phyloP scores from a whole-genome alignment of 176 grass and related monocot species.

The Phyllostachys edulis region DNA sequence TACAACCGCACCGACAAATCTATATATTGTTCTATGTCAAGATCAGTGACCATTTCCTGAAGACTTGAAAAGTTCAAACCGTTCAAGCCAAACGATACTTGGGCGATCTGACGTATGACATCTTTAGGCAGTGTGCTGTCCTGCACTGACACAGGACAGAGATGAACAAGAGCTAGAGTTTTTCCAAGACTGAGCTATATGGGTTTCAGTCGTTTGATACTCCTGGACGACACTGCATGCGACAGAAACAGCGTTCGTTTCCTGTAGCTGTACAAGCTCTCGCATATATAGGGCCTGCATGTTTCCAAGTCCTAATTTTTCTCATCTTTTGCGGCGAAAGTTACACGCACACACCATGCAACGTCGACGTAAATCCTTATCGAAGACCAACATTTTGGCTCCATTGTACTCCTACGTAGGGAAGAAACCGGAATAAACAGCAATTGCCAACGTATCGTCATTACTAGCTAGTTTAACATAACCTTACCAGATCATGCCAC shows the following conservation, averaged over 20 bases:
- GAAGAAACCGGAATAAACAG: not conserved
- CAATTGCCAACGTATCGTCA: not conserved
- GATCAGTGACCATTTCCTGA: not conserved
- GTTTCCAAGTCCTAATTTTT: not conserved
- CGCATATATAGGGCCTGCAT: not conserved
- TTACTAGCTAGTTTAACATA: not conserved
- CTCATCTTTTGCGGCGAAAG: conserved; percentile 35
- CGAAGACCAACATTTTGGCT: conserved; percentile 30
- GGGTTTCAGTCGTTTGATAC: not conserved
- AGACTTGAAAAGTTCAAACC: conserved; percentile 17
- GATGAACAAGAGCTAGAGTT: not conserved
- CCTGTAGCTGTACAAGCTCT: not conserved
- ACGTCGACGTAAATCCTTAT: not conserved
- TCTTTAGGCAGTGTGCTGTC: not conserved
- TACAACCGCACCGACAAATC: conserved; percentile 34
- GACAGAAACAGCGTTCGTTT: not conserved
- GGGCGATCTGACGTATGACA: not conserved
- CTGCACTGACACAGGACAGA: not conserved
- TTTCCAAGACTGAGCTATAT: not conserved
- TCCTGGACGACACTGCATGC: not conserved
- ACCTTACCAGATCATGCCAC: not conserved
- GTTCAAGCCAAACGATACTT: not conserved
- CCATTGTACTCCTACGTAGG: not conserved
- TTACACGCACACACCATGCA: conserved; percentile 3
- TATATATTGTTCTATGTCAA: not conserved